Base-by-base conservation (phyloP, 805 yeast genomes). In the Candida taoyuanica region DNA sequence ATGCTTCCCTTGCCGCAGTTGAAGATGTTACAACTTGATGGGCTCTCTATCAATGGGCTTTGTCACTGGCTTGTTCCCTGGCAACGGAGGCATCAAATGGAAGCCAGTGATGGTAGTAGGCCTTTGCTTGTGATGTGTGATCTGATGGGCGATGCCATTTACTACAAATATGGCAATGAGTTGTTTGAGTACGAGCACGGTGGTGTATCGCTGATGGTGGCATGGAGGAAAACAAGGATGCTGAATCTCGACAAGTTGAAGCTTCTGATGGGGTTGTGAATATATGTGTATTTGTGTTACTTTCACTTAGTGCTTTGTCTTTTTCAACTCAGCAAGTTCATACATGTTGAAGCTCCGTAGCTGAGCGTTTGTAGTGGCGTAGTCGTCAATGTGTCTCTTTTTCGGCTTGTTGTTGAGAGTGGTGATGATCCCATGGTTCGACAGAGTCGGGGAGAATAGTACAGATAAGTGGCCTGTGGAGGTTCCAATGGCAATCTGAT, bases 401-500 rank as follows among this genome's bases (percentile, higher is more conserved):
- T 42, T 49, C 3, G 49, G 44, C 21, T 45, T 46, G 29, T 52
- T 55, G n/a, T 29, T 19, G 13, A 53, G 36, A 6, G 47, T 34
- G 2, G 32, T 39, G 29, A 49, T 37, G 5, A 48, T 40, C 1
- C 61, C 61, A 18, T 44, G 39, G 6, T 33, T 36, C 4, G 62
- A 55, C 1, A 31, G 3, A 1, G 28, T 29, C 2, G 50, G 53
- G 24, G 47, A 27, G 21, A 56, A 58, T n/a, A 54, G 30, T 2
- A 51, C 32, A 1, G 31, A 29, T 1, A 51, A 14, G 1, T 20
- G 5, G 1, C 59, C 58, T 8, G 37, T 25, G 0, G 27, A 9
- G 4, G 40, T 42, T 3, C 58, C 60, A 5, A 53, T 33, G n/a
- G 49, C 40, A 9, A 56, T 49, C 21, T 58, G 59, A 30, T 58